A percentile compares a stretch with the other conserved stretches of the same genome.
Conservation (phyloP, 148 eudicot species). For the Cornus controversa region DNA sequence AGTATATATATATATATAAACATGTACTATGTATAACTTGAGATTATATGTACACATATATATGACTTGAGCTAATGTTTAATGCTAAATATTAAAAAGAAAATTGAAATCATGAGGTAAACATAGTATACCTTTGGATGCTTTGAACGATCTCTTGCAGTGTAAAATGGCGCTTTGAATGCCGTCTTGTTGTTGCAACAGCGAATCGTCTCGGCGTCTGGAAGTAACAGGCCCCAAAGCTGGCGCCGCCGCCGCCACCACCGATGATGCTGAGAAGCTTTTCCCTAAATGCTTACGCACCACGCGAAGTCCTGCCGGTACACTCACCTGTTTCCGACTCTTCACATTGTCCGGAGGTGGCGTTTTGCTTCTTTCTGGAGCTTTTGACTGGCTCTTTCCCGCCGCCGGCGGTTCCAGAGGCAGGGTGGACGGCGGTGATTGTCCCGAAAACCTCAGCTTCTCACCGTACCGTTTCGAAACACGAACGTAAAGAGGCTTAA, state of each 20-base stretch:
- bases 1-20: no score
- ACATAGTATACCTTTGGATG: constrained; percentile 41
- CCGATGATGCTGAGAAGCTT: constrained; percentile 44
- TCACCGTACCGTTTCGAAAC: constrained; percentile 49
- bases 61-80: no score
- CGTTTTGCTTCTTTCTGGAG: not conserved
- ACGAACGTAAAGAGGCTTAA: constrained; percentile 63
- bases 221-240: not conserved
- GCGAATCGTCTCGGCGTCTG: constrained; percentile 64
- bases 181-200: constrained; percentile 81
- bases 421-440: constrained; percentile 19
- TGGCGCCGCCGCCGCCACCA: constrained; percentile 23
- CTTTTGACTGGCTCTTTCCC: not conserved
- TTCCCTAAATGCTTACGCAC: constrained; percentile 62
- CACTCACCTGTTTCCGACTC: constrained; percentile 34
- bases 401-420: not conserved
- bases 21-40: no score
- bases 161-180: constrained; percentile 92
- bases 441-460: constrained; percentile 36
- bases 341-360: constrained; percentile 10
- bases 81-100: no score
- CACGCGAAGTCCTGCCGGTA: constrained; percentile 53
- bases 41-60: no score
- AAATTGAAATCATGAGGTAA: no score
- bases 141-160: constrained; percentile 84